Evolutionary conservation across 139 green algal species (phyloP), one percentile per base, ranked within the genome.

Genomic region (Coelastrella sp.): DNA sequence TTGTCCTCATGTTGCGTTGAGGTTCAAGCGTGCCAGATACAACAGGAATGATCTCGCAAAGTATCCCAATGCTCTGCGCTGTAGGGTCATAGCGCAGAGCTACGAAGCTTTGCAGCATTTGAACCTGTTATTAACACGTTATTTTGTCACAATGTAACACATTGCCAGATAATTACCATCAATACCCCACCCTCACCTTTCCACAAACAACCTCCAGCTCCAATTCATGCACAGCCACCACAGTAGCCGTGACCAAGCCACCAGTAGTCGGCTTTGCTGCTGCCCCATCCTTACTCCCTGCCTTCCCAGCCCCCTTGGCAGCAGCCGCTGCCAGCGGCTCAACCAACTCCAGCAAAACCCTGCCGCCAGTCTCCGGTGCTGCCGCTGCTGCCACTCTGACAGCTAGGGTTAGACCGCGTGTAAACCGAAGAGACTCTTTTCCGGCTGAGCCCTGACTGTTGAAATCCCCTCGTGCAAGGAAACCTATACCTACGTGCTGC

Each of bases 1-100:
- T 13, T 47, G 16, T 47, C 81, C 81, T 64, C 81, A 87, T 74
- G 74, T 19, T 47, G 32, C 1, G 32, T 76, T 87, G 81, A 47
- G 64, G 81, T n/a, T 19, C 61, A 87, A 64, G 81, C 81, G 81
- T 87, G 81, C 81, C 81, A 87, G 81, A 87, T 87, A 78, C 81
- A 61, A 61, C 81, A 87, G 64, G 7, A 16, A 13, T 86, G 81
- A 32, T 87, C 7, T 87, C 20, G 81, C 81, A 87, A 77, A 87
- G 81, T 87, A 78, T 65, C 81, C 81, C 81, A 87, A 87, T 87
- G 81, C 64, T 87, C 64, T 54, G 23, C 77, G 81, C 81, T 78
- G 81, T 57, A 86, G n/a, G 22, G 47, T 77, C 20, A 56, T n/a
- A 87, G 81, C 81, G 77, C 60, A 59, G 64, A 87, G 64, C 81